Base-by-base conservation (phyloP, 495 filamentous ascomycete genomes). In the Lasiosphaeria miniovina region DNA sequence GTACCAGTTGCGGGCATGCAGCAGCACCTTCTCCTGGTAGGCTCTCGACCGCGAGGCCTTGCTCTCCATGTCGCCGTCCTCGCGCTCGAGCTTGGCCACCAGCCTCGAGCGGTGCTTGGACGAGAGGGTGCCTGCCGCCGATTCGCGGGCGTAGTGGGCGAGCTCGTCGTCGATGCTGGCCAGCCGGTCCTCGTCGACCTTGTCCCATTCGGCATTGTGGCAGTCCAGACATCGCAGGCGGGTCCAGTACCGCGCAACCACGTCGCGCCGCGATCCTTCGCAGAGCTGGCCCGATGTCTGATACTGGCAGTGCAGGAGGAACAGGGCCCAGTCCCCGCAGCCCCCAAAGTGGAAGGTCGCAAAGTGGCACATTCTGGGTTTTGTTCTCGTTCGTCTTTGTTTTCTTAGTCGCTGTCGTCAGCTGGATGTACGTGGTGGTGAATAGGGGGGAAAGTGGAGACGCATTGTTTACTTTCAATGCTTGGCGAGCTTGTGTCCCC, bases 141-240 rank as follows among this genome's bases (percentile, higher is more conserved):
- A 31, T 6, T 1, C 4, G 17, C 38, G 40, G 3, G 54, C 38
- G 11, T 46, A 34, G 6, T 32, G 14, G 38, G 54, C 54, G 4
- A 55, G 38, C 24, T 8, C 14, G 40, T 55, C 54, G 54, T 55
- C 54, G 40, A 46, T 48, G 15, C 8, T 43, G 3, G 54, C 54
- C 31, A 55, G 54, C 15, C 54, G 38, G 17, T 45, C 40, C 14
- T 55, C 54, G 40, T 45, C 54, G 43, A 6, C 12, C 4, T 5
- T n/a, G 43, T n/a, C 12, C 43, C 43, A 52, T 36, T 52, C 50
- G 4, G 15, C 34, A 4, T 14, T 36, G 32, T 52, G 32, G 33
- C 50, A 52, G 50, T 52, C 50, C 14, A 35, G 7, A 14, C 50
- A 52, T 2, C 8, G 6, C 7, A n/a, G 12, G 9, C 32, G 32